Evolutionary conservation across 2,329 filamentous ascomycete species (phyloP), one percentile per base, ranked within the genome.

Genomic region (Arthrinium phaeospermum): DNA sequence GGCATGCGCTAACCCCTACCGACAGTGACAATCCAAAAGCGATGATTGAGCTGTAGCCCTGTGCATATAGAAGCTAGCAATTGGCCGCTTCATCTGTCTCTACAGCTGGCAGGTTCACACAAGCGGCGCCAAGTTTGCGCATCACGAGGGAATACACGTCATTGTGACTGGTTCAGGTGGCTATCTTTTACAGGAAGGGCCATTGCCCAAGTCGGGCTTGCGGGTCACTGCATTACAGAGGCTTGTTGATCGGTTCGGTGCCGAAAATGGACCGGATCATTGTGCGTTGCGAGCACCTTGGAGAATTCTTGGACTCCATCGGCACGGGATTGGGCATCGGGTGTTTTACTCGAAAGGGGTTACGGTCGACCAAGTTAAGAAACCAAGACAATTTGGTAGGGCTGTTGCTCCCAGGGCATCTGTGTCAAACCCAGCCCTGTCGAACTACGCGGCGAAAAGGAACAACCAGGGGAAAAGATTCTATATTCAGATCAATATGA

Each of bases 181-280:
- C 57, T 64, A 41, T 41, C 57, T 64, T 61, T 41, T n/a, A 64
- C 57, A 64, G n/a, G 57, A 41, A 64, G 57, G 57, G 57, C 57
- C 57, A 64, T 64, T 64, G 34, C 57, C 57, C 57, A 64, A 47
- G 67, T 68, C 14, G 45, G 67, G 44, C 41, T 46, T 45, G n/a
- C 67, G 67, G 67, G 45, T 30, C 19, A 45, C 67, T 68, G 67
- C 67, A 68, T 68, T 47, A 12, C 67, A 45, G 24, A 68, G 41
- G 67, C 41, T 47, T 68, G 45, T 68, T 45, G 41, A 45, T 45
- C 67, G 67, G 67, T 68, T 68, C 41, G 67, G 45, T 68, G 67
- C 67, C 67, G 67, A 68, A 45, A 68, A 45, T 68, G 41, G 57
- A 64, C 45, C 41, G 67, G 67, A 68, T 68, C 41, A 68, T 41